These are phyloP conservation scores for Skeletonema tropicum DNA, from an alignment of 108 stramenopile genomes.

Conservation along the genomic window DNA sequence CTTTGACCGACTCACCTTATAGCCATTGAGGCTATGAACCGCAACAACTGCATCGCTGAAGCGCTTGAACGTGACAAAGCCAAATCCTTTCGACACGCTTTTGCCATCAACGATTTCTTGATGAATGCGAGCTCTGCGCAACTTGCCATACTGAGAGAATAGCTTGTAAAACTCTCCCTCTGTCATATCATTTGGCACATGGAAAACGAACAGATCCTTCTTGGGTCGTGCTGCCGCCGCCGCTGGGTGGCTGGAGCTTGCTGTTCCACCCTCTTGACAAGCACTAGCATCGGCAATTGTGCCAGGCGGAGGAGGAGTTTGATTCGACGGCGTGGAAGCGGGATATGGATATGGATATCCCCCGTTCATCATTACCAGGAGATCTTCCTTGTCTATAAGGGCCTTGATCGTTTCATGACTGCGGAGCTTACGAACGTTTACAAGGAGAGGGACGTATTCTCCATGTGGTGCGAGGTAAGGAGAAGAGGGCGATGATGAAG, in stretches of 20 bases:
- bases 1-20: not conserved
- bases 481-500: not conserved
- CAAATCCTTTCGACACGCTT: not conserved
- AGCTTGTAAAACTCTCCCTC: not conserved
- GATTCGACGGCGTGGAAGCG: not conserved
- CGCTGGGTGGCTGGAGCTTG: not conserved
- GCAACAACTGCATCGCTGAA: not conserved
- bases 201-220: not conserved
- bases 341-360: no score
- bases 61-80: not conserved
- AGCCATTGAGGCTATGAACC: not conserved
- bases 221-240: not conserved
- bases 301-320: not conserved
- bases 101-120: not conserved
- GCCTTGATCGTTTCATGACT: not conserved
- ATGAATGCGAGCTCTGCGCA: not conserved
- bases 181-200: not conserved
- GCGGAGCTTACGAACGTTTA: not conserved
- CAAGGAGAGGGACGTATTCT: not conserved
- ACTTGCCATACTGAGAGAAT: not conserved
- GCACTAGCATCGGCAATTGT: no score
- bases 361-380: not conserved
- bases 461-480: not conserved
- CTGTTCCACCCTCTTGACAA: not conserved
- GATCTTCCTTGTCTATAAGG: not conserved